Evolutionary conservation across 2,329 filamentous ascomycete species (phyloP), one percentile per base, ranked within the genome.

Genomic region (Diaporthe vexans): DNA sequence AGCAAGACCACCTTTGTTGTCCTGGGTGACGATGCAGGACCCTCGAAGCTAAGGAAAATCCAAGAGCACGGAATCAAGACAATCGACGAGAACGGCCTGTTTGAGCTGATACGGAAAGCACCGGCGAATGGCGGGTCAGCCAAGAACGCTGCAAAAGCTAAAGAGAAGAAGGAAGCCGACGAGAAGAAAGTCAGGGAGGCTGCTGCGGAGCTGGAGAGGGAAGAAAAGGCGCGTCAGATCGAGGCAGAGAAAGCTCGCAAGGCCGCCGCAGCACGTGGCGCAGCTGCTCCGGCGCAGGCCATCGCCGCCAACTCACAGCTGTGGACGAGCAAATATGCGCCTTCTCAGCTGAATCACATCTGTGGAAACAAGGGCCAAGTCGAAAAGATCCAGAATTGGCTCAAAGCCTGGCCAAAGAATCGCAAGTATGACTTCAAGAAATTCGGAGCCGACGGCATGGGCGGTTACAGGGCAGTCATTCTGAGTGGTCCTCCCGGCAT

Each of bases 261-360:
- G 78, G 83, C 85, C 68, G 84, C 85, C 65, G 86, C 85, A 56
- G 83, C 85, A 65, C 84, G 84, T 71, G 84, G 84, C 57, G 80
- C 84, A 5, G 80, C 84, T 59, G 79, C 82, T 19, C 79, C 88
- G 40, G 77, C 84, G n/a, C 80, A 86, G 0, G 19, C 59, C 24
- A 80, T 79, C 33, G 74, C 80, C 83, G 71, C 82, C 87, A 51
- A 88, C 91, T 89, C 91, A 74, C 92, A 94, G 78, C 87, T 99
- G 2, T 97, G 97, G 93, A 99, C 97, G 1, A 94, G 93, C 58
- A 98, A 98, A 79, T 98, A 99, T 83, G 97, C 97, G 0, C 97
- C 97, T 3, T 94, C 93, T 1, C 90, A 93, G 72, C 87, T 97
- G 57, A 93, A 85, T 74, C 95, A 98, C 81, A 98, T 99, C 63